Base-by-base conservation (phyloP, 2,329 filamentous ascomycete genomes). In the Thermoascus crustaceus region DNA sequence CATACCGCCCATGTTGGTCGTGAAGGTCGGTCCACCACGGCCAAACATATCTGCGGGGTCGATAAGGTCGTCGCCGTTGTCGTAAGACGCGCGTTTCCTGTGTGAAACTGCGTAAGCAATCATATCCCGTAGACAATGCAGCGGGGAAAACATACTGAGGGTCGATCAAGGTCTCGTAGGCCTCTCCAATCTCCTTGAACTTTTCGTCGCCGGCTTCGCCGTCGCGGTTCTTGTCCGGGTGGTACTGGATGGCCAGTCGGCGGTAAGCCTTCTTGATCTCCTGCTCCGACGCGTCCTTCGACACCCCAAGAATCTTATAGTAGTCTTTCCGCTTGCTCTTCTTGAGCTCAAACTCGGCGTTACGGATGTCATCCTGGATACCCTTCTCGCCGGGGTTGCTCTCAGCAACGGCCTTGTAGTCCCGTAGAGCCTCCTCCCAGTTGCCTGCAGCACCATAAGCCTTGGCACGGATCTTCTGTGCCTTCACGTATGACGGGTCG, bases 161-260 rank as follows among this genome's bases (percentile, higher is more conserved):
- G 64, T 98, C 91, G 56, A 85, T 94, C 64, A 98, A 68, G 32
- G 82, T 93, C 67, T 98, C 91, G 59, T 98, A 94, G 25, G 89
- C 89, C 69, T 98, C 91, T 52, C 87, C 85, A 58, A 95, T 84
- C 58, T 98, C 91, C 75, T 98, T 96, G 75, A 98, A 98, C 55
- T 85, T 80, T 53, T 87, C 89, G 43, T 91, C 91, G 34, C 78
- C 72, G 39, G 79, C 75, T 51, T 95, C 85, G 43, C 82, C 85
- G 41, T 65, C 57, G 1, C 82, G 85, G 66, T 96, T 98, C 77
- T 98, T 98, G 68, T 98, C 91, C 2, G 91, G 91, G 61, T 98
- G 91, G 58, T 94, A 84, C 46, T 88, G 72, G 49, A 98, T 89
- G 38, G 91, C 91, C 55, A 94, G 74, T 64, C 91, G 94, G 47